Percentiles rank a stretch among this genome's conserved stretches.
Conservation (phyloP, 441 rosid genomes). For the Cnidoscolus chayamansa region DNA sequence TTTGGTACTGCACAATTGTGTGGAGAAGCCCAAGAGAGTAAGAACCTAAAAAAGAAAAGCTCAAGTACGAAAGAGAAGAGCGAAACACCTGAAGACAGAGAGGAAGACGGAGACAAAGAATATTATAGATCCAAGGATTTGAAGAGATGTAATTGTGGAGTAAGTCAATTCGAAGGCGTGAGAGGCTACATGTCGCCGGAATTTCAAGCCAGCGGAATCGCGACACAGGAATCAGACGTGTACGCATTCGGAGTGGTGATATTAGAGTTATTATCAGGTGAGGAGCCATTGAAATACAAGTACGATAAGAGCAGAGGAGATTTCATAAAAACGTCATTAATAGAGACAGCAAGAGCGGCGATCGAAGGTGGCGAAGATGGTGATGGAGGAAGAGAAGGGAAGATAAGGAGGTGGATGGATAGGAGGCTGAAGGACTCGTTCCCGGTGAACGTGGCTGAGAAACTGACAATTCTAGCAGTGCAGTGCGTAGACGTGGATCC, state of each 20-base stretch:
- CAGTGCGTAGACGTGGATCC: conserved; percentile 65
- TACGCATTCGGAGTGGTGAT: conserved; percentile 72
- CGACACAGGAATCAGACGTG: conserved; percentile 68
- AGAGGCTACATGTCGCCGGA: too few relatives aligned
- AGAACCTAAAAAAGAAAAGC: neutral
- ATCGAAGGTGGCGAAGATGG: too few relatives aligned
- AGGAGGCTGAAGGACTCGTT: conserved; percentile 67
- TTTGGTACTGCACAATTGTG: conserved; percentile 69
- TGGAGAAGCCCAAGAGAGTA: conserved; percentile 47
- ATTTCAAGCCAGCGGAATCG: conserved; percentile 43
- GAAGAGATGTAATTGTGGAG: conserved; percentile 39
- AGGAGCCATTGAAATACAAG: too few relatives aligned
- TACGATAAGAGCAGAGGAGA: too few relatives aligned
- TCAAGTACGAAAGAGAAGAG: neutral
- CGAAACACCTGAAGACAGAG: conserved; percentile 23
- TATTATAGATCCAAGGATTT: conserved; percentile 17
- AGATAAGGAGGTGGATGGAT: conserved; percentile 69
- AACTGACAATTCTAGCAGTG: conserved; percentile 50
- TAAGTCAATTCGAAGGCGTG: conserved; percentile 55
- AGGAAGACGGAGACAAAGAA: conserved; percentile 5
- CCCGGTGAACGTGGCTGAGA: conserved; percentile 63
- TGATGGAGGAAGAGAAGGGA: conserved; percentile 28
- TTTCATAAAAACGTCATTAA: too few relatives aligned
- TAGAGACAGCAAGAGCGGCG: too few relatives aligned
- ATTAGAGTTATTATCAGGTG: too few relatives aligned